Base-by-base conservation (phyloP, 2,329 filamentous ascomycete species). In the Exophiala aquamarina region DNA sequence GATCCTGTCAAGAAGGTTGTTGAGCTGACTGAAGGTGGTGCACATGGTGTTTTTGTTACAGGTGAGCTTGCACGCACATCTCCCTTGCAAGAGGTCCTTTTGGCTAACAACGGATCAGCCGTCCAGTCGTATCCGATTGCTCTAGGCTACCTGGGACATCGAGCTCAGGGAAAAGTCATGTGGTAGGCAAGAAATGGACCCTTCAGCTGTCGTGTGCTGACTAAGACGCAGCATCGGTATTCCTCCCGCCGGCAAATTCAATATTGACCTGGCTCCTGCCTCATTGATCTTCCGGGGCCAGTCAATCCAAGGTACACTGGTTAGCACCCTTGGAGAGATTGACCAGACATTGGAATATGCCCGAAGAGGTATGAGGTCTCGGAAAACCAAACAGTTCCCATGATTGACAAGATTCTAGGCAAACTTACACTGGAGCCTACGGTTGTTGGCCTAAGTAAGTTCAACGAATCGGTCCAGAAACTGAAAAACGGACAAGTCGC, bases 101-200 rank as follows among this genome's bases (percentile, higher is more conserved):
- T 13, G 15, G 14, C 28, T 51, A 21, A 52, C 41, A 8, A 20
- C 8, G 6, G 11, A 11, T 19, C 20, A 53, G 50, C 66, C 8
- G 63, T 66, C 1, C 62, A 65, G 15, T 66, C 67, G 5, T 72
- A 72, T 41, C 63, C 62, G n/a, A 65, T 66, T 32, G 67, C 73
- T 0, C 62, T 75, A n/a, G 60, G 62, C 2, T 74, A 66, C 52
- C 58, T 76, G 3, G 74, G 74, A 15, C 68, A 59, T 52, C 67
- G 78, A 3, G 63, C 77, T n/a, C 72, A 74, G 7, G 71, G 68
- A 2, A 71, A 69, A 32, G 70, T 80, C 18, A 77, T 80, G 73
- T 79, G 76, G 53, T 56, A 33, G 40, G 50, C 43, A 45, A 11
- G 19, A n/a, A 28, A 14, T 11, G 13, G 31, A 8, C 3, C 13